Conservation (phyloP, 2,329 filamentous ascomycete genomes). For the Pseudofabraea citricarpa region DNA sequence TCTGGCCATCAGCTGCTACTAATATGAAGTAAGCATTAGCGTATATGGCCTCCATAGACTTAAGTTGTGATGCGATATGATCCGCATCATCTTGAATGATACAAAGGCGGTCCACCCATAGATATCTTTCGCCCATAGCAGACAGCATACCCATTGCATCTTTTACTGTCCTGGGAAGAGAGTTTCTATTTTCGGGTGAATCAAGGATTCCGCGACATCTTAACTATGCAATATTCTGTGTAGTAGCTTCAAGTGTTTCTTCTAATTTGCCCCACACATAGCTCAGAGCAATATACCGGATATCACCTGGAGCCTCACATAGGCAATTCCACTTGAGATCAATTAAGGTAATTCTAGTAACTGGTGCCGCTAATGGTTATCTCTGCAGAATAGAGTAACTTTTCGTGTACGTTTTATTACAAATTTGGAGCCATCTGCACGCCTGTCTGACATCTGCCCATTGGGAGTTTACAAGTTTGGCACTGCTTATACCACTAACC, state of each 20-base stretch:
- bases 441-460: background rate
- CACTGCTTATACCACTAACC: background rate
- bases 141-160: constrained; percentile 2
- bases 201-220: background rate
- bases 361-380: background rate
- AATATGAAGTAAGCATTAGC: background rate
- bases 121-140: constrained; percentile 1
- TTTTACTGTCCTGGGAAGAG: constrained; percentile 4
- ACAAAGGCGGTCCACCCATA: constrained; percentile 4
- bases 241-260: background rate
- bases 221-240: background rate
- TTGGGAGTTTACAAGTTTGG: background rate
- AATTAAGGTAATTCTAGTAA: background rate
- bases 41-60: constrained; percentile 1
- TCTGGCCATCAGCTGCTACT: constrained; percentile 8
- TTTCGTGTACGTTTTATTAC: background rate
- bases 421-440: background rate
- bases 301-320: background rate
- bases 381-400: background rate
- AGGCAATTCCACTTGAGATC: background rate
- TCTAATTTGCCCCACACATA: background rate
- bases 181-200: background rate
- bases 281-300: background rate
- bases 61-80: constrained; percentile 8
- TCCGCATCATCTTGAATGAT: constrained; percentile 2